Evolutionary conservation across 305 asterid genomes (phyloP), one percentile per base, ranked within the genome.

Genomic region (Coffea humblotiana): DNA sequence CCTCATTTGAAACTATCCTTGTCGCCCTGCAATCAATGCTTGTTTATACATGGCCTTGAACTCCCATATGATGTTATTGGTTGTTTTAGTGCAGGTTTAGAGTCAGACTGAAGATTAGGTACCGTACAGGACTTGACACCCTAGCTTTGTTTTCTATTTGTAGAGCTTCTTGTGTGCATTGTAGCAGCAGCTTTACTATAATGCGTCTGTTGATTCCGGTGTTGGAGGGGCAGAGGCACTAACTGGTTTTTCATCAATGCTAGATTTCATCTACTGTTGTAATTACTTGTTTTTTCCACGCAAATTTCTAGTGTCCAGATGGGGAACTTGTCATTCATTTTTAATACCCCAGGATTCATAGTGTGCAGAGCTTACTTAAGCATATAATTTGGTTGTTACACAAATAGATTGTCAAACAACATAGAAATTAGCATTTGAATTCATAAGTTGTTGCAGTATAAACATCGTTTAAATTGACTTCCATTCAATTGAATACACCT

Each of bases 161-260:
- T 83, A 79, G 84, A 78, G 84, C 73, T 71, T 83, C 67, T 71
- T 52, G 72, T 76, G 76, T 79, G 85, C 74, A 76, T 81, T 76
- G 76, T 81, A 82, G 75, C 77, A 74, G 82, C 80, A 32, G 72
- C 79, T 76, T 32, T 80, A 51, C 29, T 67, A 35, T 78, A 27
- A 40, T 67, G 77, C 43, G 65, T 86, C 72, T 72, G 60, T 73
- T 73, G 25, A 43, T 72, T 37, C 68, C 72, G 65, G 77, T 77
- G 65, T 21, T 21, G 65, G 27, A 60, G 65, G 29, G 70, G 56
- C 56, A 68, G 78, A 81, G 68, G 79, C 43, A 58, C 66, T 32
- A 66, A 77, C 10, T 29, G 56, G 77, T 70, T 80, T 45, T 65
- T 65, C 66, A 54, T 75, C 78, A 6, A 27, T 51, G 66, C 76